Percentiles rank a stretch among this genome's conserved stretches.
These are phyloP conservation scores for Metschnikowia similis DNA, from an alignment of 805 yeast genomes.

Conservation along the genomic window DNA sequence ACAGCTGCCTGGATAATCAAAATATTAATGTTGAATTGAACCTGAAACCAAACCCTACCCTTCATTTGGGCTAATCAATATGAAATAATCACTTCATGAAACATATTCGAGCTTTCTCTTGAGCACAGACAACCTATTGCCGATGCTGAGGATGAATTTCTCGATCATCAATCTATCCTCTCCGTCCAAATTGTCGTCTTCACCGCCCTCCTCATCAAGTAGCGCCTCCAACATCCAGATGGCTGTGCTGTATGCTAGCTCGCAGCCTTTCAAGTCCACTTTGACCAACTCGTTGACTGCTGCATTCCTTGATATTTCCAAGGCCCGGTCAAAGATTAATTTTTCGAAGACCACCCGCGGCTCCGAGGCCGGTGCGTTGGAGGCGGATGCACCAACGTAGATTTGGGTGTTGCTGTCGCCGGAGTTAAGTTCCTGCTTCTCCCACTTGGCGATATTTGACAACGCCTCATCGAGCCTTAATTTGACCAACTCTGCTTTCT, in stretches of 20 bases:
- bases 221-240: conserved; percentile 94
- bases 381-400: conserved; percentile 9
- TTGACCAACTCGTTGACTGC: conserved; percentile 83
- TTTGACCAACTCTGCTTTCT: conserved; percentile 78
- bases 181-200: conserved; percentile 51
- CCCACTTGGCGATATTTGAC: conserved; percentile 22
- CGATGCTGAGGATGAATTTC: conserved; percentile 77
- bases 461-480: conserved; percentile 51
- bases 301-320: conserved; percentile 88
- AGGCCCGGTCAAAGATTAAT: conserved; percentile 85
- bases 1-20: not conserved
- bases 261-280: conserved; percentile 72
- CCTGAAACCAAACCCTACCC: conserved; percentile 5
- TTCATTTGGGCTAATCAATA: not conserved
- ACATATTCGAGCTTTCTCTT: conserved; percentile 46
- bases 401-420: conserved; percentile 5
- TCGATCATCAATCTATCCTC: conserved; percentile 75
- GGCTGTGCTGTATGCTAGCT: conserved; percentile 83
- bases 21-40: not conserved
- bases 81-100: conserved; percentile 4
- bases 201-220: conserved; percentile 42
- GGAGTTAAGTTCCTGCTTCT: not conserved
- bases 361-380: conserved; percentile 1
- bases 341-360: conserved; percentile 66
- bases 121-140: conserved; percentile 70